A percentile compares a stretch with the other conserved stretches of the same genome.
phyloP scores from a whole-genome alignment of 257 asterid genomes.

The Gynochthodes officinalis region DNA sequence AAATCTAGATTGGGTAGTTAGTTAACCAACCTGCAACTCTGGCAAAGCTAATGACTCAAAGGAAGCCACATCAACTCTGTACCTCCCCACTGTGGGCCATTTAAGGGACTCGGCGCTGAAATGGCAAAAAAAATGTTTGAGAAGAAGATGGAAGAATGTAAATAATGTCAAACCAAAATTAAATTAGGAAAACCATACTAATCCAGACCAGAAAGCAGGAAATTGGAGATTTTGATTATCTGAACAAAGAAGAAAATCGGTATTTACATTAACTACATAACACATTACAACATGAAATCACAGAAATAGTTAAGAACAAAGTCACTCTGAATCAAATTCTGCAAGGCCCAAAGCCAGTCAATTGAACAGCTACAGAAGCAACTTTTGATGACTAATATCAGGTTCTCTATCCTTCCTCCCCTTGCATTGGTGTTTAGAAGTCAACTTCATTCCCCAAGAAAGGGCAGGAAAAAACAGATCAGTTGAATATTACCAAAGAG shows the following conservation, averaged over 20 bases:
- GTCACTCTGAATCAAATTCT: not conserved
- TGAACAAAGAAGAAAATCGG: not conserved
- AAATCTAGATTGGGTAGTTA: not conserved
- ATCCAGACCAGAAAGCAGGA: not conserved
- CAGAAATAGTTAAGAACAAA: not conserved
- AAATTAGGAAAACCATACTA: not conserved
- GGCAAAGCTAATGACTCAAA: constrained; percentile 84
- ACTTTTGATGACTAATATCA: not conserved
- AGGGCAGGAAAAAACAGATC: not conserved
- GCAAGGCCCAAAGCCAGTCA: not conserved
- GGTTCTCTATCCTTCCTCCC: not conserved
- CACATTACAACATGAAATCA: not conserved
- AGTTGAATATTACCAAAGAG: not conserved
- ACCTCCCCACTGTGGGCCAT: constrained; percentile 92
- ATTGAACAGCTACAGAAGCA: not conserved
- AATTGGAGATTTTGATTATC: not conserved
- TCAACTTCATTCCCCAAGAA: not conserved
- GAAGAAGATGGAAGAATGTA: constrained; percentile 15
- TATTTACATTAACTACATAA: not conserved
- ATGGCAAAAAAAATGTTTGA: constrained; percentile 22
- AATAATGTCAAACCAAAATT: constrained; percentile 3
- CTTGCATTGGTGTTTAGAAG: not conserved
- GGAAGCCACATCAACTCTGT: constrained; percentile 76
- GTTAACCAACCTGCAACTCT: constrained; percentile 68
- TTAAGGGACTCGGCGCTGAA: constrained; percentile 63